These are phyloP conservation scores for Catenaria anguillulae DNA, from an alignment of 371 early-diverging fungal species.

Conservation along the genomic window DNA sequence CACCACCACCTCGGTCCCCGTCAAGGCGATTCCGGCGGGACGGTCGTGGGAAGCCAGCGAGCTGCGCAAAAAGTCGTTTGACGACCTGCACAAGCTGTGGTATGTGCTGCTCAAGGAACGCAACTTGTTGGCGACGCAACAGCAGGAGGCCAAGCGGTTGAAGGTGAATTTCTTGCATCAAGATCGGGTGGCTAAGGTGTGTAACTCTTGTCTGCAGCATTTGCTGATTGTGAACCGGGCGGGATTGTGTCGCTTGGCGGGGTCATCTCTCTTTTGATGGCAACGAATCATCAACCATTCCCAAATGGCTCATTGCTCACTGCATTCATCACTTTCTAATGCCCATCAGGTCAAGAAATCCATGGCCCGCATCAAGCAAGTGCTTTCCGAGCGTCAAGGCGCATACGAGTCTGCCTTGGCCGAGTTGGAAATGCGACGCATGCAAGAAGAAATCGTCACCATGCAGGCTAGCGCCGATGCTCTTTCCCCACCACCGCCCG, in stretches of 20 bases:
- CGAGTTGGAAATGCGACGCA: constrained; percentile 11
- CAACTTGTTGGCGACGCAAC: constrained; percentile 75
- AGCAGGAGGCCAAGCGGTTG: constrained; percentile 62
- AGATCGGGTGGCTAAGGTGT: constrained; percentile 57
- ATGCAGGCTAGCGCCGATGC: neutral
- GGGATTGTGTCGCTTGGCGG: too few species aligned
- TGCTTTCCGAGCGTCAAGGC: constrained; percentile 72
- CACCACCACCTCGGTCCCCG: constrained; percentile 48
- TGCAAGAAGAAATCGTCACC: neutral
- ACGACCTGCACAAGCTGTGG: constrained; percentile 94
- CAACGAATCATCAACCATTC: too few species aligned
- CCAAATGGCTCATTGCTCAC: too few species aligned
- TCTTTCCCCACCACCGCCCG: too few species aligned
- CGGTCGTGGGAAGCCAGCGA: constrained; percentile 83
- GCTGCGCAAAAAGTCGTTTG: constrained; percentile 81
- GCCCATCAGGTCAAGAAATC: constrained; percentile 70
- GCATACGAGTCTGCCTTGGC: constrained; percentile 45
- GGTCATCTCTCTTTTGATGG: too few species aligned
- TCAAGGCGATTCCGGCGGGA: constrained; percentile 47
- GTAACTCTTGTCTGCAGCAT: too few species aligned
- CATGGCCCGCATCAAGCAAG: constrained; percentile 85
- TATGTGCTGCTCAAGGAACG: constrained; percentile 86
- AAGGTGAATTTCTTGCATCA: constrained; percentile 54
- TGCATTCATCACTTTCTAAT: too few species aligned
- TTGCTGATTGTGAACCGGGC: too few species aligned